Base-by-base conservation (phyloP, 306 rosid species). In the Elaeagnus macrophylla region DNA sequence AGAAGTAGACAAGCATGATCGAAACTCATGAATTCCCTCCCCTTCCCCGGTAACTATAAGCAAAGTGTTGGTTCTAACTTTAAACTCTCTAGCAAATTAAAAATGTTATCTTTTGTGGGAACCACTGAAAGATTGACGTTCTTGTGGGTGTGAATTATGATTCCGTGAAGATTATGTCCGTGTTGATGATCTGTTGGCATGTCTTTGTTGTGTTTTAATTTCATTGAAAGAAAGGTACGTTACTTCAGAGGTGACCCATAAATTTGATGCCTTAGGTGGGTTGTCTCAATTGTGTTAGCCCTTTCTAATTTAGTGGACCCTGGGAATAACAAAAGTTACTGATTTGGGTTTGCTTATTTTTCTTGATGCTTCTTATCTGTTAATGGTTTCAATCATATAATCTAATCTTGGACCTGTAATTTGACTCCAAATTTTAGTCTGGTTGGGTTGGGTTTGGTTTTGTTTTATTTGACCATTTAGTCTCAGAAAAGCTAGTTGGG, bases 91-190 rank as follows among this genome's bases (percentile, higher is more conserved):
- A 2, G 4, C 32, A 25, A 25, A 2, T n/a, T 25, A 11, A 41
- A 59, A 64, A 10, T 68, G 72, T 32, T 71, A 72, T 72, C 78
- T 75, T 61, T 44, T 67, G 87, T 77, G 88, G 95, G 87, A 65
- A 85, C 87, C 95, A 79, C 74, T 57, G 10, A 59, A 59, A 66
- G 60, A 67, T 77, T 39, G 56, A 18, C 8, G 15, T 25, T 48
- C 60, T 2, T 20, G 40, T 53, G 45, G 13, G 25, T 49, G 5
- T 16, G 40, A 39, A 32, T 12, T 17, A 49, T 20, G 15, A 52
- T 14, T 17, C 39, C 12, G 52, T 45, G 19, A 11, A 45, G 5
- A 8, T 45, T 7, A 13, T 12, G 15, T 45, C n/a, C 49, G 12
- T 45, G n/a, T 6, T n/a, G 11, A 13, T 42, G 46, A 13, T 9